Percentiles rank a stretch among this genome's conserved stretches.
These are phyloP conservation scores for Metroxylon sagu DNA, from an alignment of 176 grass and related monocot genomes.

Conservation along the genomic window DNA sequence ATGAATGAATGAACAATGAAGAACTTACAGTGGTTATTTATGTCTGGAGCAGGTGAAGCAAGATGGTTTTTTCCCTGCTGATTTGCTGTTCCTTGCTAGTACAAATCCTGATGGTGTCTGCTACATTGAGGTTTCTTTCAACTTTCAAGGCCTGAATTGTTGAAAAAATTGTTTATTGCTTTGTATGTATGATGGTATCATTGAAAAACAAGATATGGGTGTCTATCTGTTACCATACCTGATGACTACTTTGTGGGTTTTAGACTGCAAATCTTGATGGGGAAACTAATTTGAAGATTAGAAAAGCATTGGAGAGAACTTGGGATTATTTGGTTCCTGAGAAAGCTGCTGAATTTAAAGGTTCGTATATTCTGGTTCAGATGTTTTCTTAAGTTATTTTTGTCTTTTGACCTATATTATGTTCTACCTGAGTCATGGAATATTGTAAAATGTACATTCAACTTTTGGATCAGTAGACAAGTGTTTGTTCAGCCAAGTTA, in stretches of 20 bases:
- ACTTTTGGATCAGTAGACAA: too few relatives aligned
- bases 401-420: too few relatives aligned
- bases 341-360: conserved; percentile 91
- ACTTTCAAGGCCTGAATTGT: too few relatives aligned
- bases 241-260: conserved; percentile 25
- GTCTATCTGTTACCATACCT: not conserved
- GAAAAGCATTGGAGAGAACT: conserved; percentile 94
- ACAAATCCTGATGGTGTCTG: conserved; percentile 95
- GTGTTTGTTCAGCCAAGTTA: too few relatives aligned
- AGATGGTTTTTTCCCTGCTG: conserved; percentile 89
- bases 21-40: conserved; percentile 35
- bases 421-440: too few relatives aligned
- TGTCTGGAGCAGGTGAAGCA: conserved; percentile 95
- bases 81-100: conserved; percentile 94
- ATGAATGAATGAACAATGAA: conserved; percentile 1
- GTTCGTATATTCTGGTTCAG: conserved; percentile 30
- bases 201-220: too few relatives aligned
- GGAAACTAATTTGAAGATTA: conserved; percentile 98
- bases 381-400: too few relatives aligned
- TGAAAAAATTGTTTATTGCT: too few relatives aligned
- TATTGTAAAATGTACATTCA: too few relatives aligned
- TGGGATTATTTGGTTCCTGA: conserved; percentile 76
- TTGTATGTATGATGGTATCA: too few relatives aligned
- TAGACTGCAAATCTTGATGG: conserved; percentile 99
- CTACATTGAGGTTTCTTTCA: conserved; percentile 78